Base-by-base conservation (phyloP, 352 stramenopile genomes). In the Thraustochytrium striatum region DNA sequence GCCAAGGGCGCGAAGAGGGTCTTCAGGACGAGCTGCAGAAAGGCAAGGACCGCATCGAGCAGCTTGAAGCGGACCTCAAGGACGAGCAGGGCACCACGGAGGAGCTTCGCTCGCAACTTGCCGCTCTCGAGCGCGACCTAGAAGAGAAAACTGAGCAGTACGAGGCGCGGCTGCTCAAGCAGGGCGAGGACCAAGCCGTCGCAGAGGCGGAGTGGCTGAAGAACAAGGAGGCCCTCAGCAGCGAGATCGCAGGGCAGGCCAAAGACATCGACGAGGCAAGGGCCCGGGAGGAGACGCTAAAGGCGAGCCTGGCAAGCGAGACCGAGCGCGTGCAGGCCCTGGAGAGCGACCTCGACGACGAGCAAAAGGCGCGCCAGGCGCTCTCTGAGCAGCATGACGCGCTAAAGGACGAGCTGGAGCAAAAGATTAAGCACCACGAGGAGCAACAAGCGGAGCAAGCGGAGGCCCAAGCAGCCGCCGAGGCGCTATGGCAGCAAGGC, bases 1-100 rank as follows among this genome's bases (percentile, higher is more conserved):
- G 59, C 35, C 59, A 70, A 70, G 35, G 59, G 35, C 13, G 59
- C 7, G 41, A 38, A 70, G 38, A 52, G 53, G 41, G 25, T 70
- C 25, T 70, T 57, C n/a, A n/a, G n/a, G n/a, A n/a, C n/a, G n/a
- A n/a, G n/a, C n/a, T n/a, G n/a, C n/a, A 52, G 33, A 16, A 70
- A 1, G 59, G 53, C 3, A 38, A 70, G 59, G 35, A 53, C 25
- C 25, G 35, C 38, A 32, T 32, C 3, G 5, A 52, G 35, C 59
- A 69, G 38, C 58, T 69, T 50, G 58, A 69, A 11, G 2, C 0
- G 16, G 58, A 69, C 16, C 58, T 69, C n/a, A n/a, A 13, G 19
- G 38, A 69, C 33, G 8, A 69, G 21, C n/a, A 69, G 58, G 25
- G 30, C 25, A 35, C 58, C 30, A n/a, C 44, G 16, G 58, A 69